Percentiles rank a stretch among this genome's conserved stretches.
These are phyloP conservation scores for Lyophyllum atratum DNA, from an alignment of 768 basidiomycete species.

Conservation along the genomic window DNA sequence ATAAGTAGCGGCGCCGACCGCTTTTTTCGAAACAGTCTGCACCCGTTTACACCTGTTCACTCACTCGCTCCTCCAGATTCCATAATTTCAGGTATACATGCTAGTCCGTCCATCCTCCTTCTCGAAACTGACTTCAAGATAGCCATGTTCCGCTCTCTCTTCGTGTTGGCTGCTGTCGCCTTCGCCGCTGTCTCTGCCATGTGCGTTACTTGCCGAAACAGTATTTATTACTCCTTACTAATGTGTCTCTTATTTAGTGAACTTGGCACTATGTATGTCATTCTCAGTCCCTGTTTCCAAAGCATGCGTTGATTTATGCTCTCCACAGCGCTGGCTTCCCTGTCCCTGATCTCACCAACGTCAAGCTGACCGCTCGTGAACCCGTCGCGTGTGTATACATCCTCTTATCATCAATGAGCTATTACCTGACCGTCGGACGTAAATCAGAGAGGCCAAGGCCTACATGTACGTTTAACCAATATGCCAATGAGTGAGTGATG, in stretches of 20 bases:
- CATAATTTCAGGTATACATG: not conserved
- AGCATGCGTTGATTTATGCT: not conserved
- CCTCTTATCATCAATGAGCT: not conserved
- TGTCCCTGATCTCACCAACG: conserved; percentile 9
- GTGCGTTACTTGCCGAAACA: not conserved
- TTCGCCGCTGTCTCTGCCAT: conserved; percentile 10
- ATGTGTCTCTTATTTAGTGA: not conserved
- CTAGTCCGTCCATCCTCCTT: not conserved
- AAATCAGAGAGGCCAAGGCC: not conserved
- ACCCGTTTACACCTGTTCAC: not conserved
- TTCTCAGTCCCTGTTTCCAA: not conserved
- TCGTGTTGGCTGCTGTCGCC: conserved; percentile 5
- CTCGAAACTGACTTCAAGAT: not conserved
- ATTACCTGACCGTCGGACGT: not conserved
- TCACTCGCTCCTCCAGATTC: not conserved
- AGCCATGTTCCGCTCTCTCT: conserved; percentile 13
- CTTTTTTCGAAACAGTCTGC: not conserved
- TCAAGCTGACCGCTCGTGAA: conserved; percentile 8
- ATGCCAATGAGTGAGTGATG: not conserved
- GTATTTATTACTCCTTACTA: not conserved
- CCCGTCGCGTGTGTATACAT: conserved; percentile 10
- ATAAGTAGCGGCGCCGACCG: not conserved
- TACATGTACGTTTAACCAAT: not conserved
- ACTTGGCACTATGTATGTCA: not conserved
- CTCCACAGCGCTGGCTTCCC: conserved; percentile 13